Percentiles rank a stretch among this genome's conserved stretches.
These are phyloP conservation scores for Colletotrichum cordylinicola DNA, from an alignment of 2,329 filamentous ascomycete species.

Conservation along the genomic window DNA sequence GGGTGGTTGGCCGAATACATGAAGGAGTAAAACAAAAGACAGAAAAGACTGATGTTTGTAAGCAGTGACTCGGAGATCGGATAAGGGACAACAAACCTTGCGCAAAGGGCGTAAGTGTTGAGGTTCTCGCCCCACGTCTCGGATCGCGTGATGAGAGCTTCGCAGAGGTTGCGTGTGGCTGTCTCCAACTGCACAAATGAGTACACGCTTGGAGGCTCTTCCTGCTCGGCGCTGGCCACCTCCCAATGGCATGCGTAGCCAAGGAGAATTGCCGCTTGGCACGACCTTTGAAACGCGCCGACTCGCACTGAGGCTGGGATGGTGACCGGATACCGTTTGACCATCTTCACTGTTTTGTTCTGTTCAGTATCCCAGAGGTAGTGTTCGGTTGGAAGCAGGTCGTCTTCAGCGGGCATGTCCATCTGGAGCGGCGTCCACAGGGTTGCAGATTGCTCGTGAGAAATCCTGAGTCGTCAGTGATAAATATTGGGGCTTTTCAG, in stretches of 20 bases:
- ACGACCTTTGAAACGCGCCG: conserved; percentile 39
- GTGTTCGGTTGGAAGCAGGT: conserved; percentile 38
- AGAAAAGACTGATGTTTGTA: conserved; percentile 30
- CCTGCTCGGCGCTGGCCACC: conserved; percentile 19
- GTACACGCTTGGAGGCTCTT: conserved; percentile 26
- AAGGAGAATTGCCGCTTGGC: conserved; percentile 39
- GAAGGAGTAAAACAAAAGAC: conserved; percentile 38
- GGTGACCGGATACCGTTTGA: conserved; percentile 32
- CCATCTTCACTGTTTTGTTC: conserved; percentile 24
- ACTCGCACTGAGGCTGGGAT: conserved; percentile 34
- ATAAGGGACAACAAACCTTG: conserved; percentile 27
- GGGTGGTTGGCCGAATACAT: conserved; percentile 30
- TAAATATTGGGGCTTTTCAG: neutral
- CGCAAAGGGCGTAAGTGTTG: conserved; percentile 39
- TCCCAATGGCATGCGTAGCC: conserved; percentile 33
- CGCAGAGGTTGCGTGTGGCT: conserved; percentile 33
- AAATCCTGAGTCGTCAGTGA: conserved; percentile 27
- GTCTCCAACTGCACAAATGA: conserved; percentile 38
- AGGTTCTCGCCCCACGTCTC: conserved; percentile 39
- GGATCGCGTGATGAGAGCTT: conserved; percentile 38
- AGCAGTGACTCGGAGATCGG: neutral
- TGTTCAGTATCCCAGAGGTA: conserved; percentile 35
- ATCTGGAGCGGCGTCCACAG: conserved; percentile 38
- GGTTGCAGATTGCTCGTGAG: conserved; percentile 36
- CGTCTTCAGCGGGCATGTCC: conserved; percentile 39